phyloP scores from a whole-genome alignment of 129 eudicot genomes.

The Saposhnikovia divaricata region DNA sequence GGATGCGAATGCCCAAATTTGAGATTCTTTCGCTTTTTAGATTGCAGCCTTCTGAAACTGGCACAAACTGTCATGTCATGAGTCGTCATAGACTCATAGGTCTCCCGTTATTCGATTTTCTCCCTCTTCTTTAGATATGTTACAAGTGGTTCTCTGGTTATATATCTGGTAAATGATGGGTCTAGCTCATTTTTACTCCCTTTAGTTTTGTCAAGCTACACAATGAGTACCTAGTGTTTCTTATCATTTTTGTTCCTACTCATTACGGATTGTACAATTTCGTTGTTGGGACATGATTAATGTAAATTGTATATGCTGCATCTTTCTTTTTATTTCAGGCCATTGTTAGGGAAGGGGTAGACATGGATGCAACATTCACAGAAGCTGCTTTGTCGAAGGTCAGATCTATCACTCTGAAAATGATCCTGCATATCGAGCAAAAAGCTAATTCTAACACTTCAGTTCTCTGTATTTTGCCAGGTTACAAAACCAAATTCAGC shows the following conservation, averaged over 20 bases:
- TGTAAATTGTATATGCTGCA: not conserved
- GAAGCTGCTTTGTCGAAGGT: constrained; percentile 18
- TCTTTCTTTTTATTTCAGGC: not conserved
- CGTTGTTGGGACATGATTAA: not conserved
- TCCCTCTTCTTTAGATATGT: too few relatives aligned
- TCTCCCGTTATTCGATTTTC: too few relatives aligned
- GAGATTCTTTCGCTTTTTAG: too few relatives aligned
- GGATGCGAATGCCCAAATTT: too few relatives aligned
- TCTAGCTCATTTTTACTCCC: not conserved
- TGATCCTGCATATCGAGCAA: not conserved
- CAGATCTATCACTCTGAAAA: not conserved
- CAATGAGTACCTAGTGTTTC: not conserved
- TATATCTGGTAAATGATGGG: not conserved
- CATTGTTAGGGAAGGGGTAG: constrained; percentile 12
- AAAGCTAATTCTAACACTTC: not conserved
- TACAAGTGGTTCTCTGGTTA: not conserved
- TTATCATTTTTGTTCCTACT: not conserved
- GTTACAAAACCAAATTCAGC: constrained; percentile 10
- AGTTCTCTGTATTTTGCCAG: not conserved
- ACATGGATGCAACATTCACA: constrained; percentile 10
- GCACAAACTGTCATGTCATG: too few relatives aligned
- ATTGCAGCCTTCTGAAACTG: too few relatives aligned
- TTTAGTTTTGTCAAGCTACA: not conserved
- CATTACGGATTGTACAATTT: not conserved
- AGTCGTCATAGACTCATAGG: too few relatives aligned